Base-by-base conservation (phyloP, 2,329 filamentous ascomycete species). In the Fusarium tjaetaba region DNA sequence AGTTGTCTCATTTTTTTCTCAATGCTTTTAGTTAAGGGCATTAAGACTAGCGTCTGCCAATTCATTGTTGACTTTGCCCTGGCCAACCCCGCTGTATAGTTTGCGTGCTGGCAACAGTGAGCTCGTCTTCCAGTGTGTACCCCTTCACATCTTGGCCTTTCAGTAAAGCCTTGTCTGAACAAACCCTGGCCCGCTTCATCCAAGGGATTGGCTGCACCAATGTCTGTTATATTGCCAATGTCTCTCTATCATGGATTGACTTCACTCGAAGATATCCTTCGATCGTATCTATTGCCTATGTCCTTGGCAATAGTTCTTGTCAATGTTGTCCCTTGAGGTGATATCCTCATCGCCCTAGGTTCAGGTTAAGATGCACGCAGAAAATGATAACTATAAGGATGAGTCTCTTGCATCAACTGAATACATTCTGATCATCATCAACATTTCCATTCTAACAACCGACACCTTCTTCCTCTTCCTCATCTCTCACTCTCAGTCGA, bases 311-410 rank as follows among this genome's bases (percentile, higher is more conserved):
- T 57, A 65, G 28, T 63, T 48, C 48, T 38, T 56, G 60, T 61
- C 32, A 20, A 42, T 51, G n/a, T 20, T 42, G 61, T 59, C 65
- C 67, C 42, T 66, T 63, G 53, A 38, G 45, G 32, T 38, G 39
- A 62, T 55, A 43, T 6, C 34, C 34, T 51, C 36, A n/a, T 49
- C 28, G 16, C 49, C 71, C 52, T 48, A 38, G 16, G 16, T 32
- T 62, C 24, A 43, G 45, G 41, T 45, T 26, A 41, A 45, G 34
- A 22, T 39, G 49, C 14, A 20, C 42, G 22, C 3, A 34, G 15
- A 60, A 48, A 53, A 11, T 22, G 7, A 53, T 4, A 42, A 34
- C 36, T 77, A 77, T 77, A 77, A 77, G 55, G 57, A 68, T 63
- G 46, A 32, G 26, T n/a, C 15, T 48, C 5, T 30, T 58, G n/a